A percentile compares a stretch with the other conserved stretches of the same genome.
These are phyloP conservation scores for Lactarius evosmus DNA, from an alignment of 768 basidiomycete species.

Conservation along the genomic window DNA sequence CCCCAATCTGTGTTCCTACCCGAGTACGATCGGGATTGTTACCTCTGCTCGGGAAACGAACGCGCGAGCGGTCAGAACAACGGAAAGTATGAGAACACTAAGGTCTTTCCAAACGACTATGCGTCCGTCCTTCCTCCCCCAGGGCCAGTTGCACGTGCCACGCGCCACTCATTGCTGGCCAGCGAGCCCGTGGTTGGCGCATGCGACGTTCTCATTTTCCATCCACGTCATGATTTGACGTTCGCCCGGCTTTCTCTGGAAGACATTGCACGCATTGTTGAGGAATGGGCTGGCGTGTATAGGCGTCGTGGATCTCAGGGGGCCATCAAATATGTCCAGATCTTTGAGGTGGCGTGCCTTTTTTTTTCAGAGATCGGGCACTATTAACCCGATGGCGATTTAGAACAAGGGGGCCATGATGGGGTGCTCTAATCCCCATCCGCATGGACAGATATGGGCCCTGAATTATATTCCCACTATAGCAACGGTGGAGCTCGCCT, in stretches of 20 bases:
- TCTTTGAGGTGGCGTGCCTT: constrained; percentile 65
- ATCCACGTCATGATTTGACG: constrained; percentile 83
- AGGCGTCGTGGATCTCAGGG: constrained; percentile 52
- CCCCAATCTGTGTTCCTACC: constrained; percentile 53
- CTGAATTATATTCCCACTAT: constrained; percentile 67
- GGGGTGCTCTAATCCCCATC: constrained; percentile 95
- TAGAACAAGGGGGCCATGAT: constrained; percentile 92
- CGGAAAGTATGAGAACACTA: constrained; percentile 62
- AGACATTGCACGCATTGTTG: constrained; percentile 64
- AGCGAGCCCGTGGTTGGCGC: constrained; percentile 70
- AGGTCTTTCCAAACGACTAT: constrained; percentile 79
- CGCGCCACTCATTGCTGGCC: constrained; percentile 58
- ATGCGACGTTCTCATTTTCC: constrained; percentile 86
- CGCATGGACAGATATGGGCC: constrained; percentile 90
- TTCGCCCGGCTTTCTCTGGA: constrained; percentile 57
- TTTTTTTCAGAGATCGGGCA: background rate
- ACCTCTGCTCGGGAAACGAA: constrained; percentile 83
- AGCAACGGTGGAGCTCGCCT: constrained; percentile 62
- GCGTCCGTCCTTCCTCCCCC: constrained; percentile 72
- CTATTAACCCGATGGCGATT: background rate
- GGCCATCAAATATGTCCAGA: constrained; percentile 80
- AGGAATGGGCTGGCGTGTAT: constrained; percentile 73
- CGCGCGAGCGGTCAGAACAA: constrained; percentile 72
- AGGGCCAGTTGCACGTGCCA: constrained; percentile 46
- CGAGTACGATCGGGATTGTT: constrained; percentile 68